Evolutionary conservation across 768 basidiomycete species (phyloP).

Genomic region (Pisolithus tinctorius): DNA sequence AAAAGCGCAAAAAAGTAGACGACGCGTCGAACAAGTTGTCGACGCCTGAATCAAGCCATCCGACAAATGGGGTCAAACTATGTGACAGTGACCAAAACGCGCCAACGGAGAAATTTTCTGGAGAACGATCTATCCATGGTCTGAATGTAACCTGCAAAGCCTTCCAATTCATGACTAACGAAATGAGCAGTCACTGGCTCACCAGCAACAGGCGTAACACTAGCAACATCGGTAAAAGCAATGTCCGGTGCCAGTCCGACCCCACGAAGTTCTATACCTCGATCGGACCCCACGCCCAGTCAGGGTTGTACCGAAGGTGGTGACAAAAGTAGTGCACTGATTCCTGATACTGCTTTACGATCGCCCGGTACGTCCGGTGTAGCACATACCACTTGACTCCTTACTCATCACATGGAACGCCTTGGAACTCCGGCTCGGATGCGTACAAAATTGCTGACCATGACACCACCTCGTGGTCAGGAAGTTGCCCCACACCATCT

Average conservation of each 20-base stretch:
- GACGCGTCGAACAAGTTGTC: not conserved
- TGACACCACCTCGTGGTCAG: not conserved
- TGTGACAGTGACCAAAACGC: not conserved
- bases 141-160: not conserved
- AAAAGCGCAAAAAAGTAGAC: conserved; percentile 41
- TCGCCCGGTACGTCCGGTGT: not conserved
- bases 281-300: not conserved
- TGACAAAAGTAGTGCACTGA: not conserved
- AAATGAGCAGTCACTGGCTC: not conserved
- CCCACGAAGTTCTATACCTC: not conserved
- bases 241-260: not conserved
- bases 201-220: not conserved
- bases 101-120: not conserved
- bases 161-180: not conserved
- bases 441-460: not conserved
- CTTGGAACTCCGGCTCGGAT: not conserved
- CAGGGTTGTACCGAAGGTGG: not conserved
- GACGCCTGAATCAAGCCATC: not conserved
- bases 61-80: no score
- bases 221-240: not conserved
- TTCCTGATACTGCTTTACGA: not conserved
- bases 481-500: not conserved
- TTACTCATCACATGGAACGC: not conserved
- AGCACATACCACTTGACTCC: not conserved
- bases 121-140: conserved; percentile 7